A percentile compares a stretch with the other conserved stretches of the same genome.
Conservation (phyloP, 1,139 yeast species). For the Torulaspora pretoriensis region DNA sequence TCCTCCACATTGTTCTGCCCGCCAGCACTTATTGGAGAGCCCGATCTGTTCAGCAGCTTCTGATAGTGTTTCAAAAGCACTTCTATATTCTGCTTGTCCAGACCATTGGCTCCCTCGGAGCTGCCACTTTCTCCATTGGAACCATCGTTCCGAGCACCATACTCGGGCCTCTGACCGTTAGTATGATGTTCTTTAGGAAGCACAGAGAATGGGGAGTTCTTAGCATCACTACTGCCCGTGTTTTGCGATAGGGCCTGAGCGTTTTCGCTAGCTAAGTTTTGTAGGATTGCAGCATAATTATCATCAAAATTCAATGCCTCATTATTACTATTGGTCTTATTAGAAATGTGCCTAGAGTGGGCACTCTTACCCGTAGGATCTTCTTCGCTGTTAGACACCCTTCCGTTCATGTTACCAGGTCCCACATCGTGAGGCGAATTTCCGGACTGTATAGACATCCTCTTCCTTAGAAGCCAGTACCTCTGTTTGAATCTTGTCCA, state of each 20-base stretch:
- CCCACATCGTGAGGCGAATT: constrained; percentile 4
- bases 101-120: constrained; percentile 2
- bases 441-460: constrained; percentile 11
- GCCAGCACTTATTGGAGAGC: constrained; percentile 14
- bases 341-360: not conserved
- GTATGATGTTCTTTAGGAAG: constrained; percentile 8
- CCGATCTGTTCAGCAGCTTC: constrained; percentile 22
- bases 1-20: constrained; percentile 3
- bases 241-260: constrained; percentile 9
- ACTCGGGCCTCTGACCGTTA: constrained; percentile 6
- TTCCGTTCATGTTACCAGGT: not conserved
- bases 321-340: constrained; percentile 11
- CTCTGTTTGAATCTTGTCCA: no score
- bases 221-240: constrained; percentile 7
- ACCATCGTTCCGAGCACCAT: constrained; percentile 4
- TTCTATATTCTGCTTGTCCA: constrained; percentile 27
- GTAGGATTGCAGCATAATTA: constrained; percentile 25
- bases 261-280: constrained; percentile 20
- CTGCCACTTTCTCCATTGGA: constrained; percentile 7
- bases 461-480: not conserved
- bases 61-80: constrained; percentile 31
- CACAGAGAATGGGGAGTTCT: constrained; percentile 3
- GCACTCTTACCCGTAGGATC: not conserved
- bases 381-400: constrained; percentile 2
- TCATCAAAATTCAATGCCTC: constrained; percentile 28